Conservation (phyloP, 2,329 filamentous ascomycete species). For the Aspergillus felis region DNA sequence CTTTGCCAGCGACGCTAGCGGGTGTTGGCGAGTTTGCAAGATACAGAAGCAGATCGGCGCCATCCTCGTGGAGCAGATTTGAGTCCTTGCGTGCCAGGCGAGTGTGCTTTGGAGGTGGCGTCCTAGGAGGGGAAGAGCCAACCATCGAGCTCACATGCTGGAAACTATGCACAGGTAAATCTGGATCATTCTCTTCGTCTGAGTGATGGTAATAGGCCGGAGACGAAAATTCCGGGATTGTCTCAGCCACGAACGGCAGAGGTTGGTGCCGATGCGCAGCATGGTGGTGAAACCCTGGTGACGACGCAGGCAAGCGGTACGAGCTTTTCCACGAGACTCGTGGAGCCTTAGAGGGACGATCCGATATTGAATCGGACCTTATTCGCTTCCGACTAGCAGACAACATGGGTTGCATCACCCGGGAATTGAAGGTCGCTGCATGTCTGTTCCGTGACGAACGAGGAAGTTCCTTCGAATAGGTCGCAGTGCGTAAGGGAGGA, state of each 20-base stretch:
- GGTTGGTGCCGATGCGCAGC: slow-evolving; percentile 72
- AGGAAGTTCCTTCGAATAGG: slow-evolving; percentile 79
- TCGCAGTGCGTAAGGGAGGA: slow-evolving; percentile 74
- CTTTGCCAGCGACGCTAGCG: slow-evolving; percentile 55
- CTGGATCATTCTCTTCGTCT: slow-evolving; percentile 78
- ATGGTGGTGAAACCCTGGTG: slow-evolving; percentile 73
- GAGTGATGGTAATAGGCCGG: slow-evolving; percentile 34
- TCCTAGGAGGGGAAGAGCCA: slow-evolving; percentile 78
- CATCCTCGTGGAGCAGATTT: slow-evolving; percentile 66
- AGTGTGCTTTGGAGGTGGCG: slow-evolving; percentile 63
- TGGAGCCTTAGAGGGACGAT: slow-evolving; percentile 56
- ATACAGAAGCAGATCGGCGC: slow-evolving; percentile 75
- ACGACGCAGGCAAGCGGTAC: slow-evolving; percentile 77
- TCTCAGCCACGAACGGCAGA: slow-evolving; percentile 73
- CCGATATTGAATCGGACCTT: slow-evolving; percentile 58
- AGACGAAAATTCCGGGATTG: slow-evolving; percentile 62
- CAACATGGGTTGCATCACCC: slow-evolving; percentile 41
- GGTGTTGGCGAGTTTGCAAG: slow-evolving; percentile 89
- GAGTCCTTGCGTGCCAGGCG: slow-evolving; percentile 50
- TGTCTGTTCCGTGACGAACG: slow-evolving; percentile 47
- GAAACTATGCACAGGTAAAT: slow-evolving; percentile 58
- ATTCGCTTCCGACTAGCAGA: slow-evolving; percentile 63
- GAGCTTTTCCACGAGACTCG: slow-evolving; percentile 70
- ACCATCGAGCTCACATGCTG: slow-evolving; percentile 48
- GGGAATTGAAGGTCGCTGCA: slow-evolving; percentile 43